Conservation (phyloP, 345 rosid genomes). For the Moringa oleifera region DNA sequence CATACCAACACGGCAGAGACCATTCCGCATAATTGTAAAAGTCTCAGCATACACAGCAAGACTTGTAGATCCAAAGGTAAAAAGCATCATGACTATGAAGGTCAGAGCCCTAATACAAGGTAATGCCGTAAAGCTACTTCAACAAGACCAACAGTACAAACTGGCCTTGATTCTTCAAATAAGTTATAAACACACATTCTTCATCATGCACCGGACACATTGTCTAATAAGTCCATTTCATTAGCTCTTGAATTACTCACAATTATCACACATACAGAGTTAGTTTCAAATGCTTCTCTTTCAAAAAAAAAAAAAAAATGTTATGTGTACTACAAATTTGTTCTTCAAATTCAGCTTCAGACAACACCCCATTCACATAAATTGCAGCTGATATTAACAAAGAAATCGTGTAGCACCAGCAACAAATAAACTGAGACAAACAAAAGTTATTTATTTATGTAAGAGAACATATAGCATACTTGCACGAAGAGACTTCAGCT, state of each 20-base stretch:
- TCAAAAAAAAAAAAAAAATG: too few relatives aligned
- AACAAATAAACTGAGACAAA: neutral
- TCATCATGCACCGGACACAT: neutral
- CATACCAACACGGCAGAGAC: neutral
- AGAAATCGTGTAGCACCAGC: neutral
- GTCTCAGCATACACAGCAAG: too few relatives aligned
- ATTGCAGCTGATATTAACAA: neutral
- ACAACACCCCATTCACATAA: neutral
- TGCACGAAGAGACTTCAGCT: conserved; percentile 61
- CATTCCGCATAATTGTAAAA: neutral
- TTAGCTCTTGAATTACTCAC: neutral
- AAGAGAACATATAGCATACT: conserved; percentile 40
- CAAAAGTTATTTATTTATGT: neutral
- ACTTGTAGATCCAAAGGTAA: too few relatives aligned
- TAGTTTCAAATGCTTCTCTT: too few relatives aligned
- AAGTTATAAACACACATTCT: neutral
- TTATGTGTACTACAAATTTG: neutral
- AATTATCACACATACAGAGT: neutral
- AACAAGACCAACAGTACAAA: neutral
- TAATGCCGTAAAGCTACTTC: too few relatives aligned
- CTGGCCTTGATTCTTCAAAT: neutral
- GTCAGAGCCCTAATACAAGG: too few relatives aligned
- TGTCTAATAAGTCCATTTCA: neutral
- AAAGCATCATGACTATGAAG: too few relatives aligned
- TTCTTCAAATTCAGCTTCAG: neutral